Percentiles rank a stretch among this genome's conserved stretches.
These are phyloP conservation scores for Rhododendron mucronatum DNA, from an alignment of 148 eudicot genomes.

Conservation along the genomic window DNA sequence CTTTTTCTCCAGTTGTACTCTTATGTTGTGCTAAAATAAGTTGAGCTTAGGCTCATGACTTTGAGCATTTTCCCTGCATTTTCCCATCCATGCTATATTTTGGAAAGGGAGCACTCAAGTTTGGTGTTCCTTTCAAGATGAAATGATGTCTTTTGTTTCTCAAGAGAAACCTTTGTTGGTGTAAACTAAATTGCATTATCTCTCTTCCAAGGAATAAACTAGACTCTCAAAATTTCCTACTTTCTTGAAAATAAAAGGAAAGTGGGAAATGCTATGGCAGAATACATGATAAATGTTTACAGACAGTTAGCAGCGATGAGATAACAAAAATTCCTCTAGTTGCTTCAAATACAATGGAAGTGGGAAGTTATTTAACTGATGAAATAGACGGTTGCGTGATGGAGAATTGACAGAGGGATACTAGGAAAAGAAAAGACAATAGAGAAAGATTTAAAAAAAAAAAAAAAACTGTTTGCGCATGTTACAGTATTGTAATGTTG, in stretches of 20 bases:
- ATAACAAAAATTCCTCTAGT: background rate
- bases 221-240: background rate
- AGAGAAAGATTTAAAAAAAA: background rate
- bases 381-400: background rate
- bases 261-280: background rate
- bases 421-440: background rate
- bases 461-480: background rate
- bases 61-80: background rate
- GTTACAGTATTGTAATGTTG: background rate
- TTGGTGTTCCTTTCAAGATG: background rate
- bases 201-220: background rate
- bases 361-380: constrained; percentile 1
- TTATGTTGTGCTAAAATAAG: background rate
- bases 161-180: background rate
- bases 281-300: background rate
- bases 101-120: background rate
- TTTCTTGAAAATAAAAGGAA: background rate
- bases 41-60: background rate
- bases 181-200: background rate
- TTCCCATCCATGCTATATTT: background rate
- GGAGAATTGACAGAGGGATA: background rate
- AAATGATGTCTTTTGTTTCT: background rate
- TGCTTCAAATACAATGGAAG: background rate
- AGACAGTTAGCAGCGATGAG: background rate
- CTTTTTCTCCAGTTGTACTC: background rate